Conservation (phyloP, 208 protist genomes). For the Leptomonas pyrrhocoris region DNA sequence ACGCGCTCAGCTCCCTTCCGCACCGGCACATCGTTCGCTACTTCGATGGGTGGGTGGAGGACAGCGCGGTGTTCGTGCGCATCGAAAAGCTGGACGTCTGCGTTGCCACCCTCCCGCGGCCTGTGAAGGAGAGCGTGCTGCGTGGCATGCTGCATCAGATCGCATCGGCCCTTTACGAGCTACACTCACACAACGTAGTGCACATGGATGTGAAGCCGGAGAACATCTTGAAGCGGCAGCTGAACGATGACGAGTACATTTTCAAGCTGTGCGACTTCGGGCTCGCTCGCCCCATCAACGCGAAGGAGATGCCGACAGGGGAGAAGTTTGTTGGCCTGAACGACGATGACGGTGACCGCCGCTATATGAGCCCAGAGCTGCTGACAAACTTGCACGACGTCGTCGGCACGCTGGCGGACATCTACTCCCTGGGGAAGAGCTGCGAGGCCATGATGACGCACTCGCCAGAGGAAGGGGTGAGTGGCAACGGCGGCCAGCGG, state of each 20-base stretch:
- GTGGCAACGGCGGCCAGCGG: slow-evolving; percentile 2
- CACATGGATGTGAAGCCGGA: slow-evolving; percentile 90
- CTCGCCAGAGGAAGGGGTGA: slow-evolving; percentile 33
- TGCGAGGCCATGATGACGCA: slow-evolving; percentile 74
- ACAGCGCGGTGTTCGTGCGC: slow-evolving; percentile 73
- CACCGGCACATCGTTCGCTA: slow-evolving; percentile 86
- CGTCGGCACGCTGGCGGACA: slow-evolving; percentile 64
- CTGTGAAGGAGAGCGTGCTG: slow-evolving; percentile 55
- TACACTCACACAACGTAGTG: slow-evolving; percentile 74
- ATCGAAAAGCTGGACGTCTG: slow-evolving; percentile 71
- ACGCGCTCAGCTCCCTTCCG: slow-evolving; percentile 69
- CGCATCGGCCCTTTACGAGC: slow-evolving; percentile 63
- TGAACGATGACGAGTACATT: slow-evolving; percentile 36
- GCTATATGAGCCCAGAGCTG: slow-evolving; percentile 80
- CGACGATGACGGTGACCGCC: slow-evolving; percentile 84
- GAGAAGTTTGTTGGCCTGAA: slow-evolving; percentile 72
- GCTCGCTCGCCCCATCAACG: slow-evolving; percentile 53
- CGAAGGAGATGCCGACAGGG: slow-evolving; percentile 29
- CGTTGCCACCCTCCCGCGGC: slow-evolving; percentile 39
- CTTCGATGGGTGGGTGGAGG: slow-evolving; percentile 88
- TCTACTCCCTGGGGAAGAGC: slow-evolving; percentile 89
- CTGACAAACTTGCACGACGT: slow-evolving; percentile 39
- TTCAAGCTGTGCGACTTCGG: slow-evolving; percentile 91
- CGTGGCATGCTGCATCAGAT: slow-evolving; percentile 71
- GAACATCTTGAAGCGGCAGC: slow-evolving; percentile 25